Base-by-base conservation (phyloP, 1,284 basidiomycete species). In the Somion occarium region DNA sequence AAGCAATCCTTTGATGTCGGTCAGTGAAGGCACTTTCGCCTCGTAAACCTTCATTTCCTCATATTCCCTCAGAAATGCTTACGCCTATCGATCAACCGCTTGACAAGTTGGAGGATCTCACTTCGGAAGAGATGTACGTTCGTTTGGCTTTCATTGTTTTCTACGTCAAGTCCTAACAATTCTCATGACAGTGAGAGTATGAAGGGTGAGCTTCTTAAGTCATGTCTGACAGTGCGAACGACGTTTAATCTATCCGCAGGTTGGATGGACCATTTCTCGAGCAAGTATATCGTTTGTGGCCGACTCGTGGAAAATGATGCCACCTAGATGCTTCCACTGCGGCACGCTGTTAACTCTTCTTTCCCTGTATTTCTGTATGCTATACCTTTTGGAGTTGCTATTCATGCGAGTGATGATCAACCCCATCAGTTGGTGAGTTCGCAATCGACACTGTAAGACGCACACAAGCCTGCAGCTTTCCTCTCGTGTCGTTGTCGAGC, bases 1-100 rank as follows among this genome's bases (percentile, higher is more conserved):
- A 97, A 95, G 69, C 94, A 98, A 71, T 94, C 91, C 3, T 98
- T 98, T 60, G 94, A 95, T 60, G 45, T 76, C 24, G 91, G 93
- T 92, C 62, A 55, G 83, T 69, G n/a, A n/a, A n/a, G 0, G 3
- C 13, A 12, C 19, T 18, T n/a, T n/a, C n/a, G n/a, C n/a, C n/a
- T n/a, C n/a, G n/a, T n/a, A n/a, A n/a, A n/a, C n/a, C n/a, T n/a
- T n/a, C n/a, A n/a, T n/a, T n/a, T n/a, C n/a, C n/a, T n/a, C n/a
- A n/a, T n/a, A n/a, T n/a, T n/a, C n/a, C n/a, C 19, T 25, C 62
- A 94, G 94, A 94, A 39, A 94, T 96, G 88, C 75, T 97, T 55
- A 95, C 91, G 0, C 80, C 89, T 0, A 67, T 93, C 12, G 91
- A 95, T 68, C 77, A 92, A 69, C 90, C 91, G 2, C 72, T 96